phyloP scores from a whole-genome alignment of 2,329 filamentous ascomycete species.

The Venturia nashicola region DNA sequence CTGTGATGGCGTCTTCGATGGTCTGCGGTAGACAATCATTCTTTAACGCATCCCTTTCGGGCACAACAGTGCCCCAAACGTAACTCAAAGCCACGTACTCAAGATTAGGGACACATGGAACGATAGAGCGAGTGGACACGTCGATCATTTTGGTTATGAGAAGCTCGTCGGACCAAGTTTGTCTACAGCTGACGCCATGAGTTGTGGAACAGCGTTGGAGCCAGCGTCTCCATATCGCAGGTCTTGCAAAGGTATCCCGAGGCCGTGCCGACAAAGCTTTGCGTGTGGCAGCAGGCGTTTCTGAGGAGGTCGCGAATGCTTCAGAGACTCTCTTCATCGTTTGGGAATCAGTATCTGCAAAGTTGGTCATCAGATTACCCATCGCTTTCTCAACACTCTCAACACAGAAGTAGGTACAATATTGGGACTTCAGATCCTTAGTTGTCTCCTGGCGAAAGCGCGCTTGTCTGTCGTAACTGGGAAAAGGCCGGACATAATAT shows the following conservation, averaged over 20 bases:
- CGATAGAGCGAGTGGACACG: neutral
- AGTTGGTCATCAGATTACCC: neutral
- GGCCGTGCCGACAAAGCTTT: neutral
- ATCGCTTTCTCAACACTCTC: neutral
- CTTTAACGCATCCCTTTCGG: neutral
- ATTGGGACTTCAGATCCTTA: neutral
- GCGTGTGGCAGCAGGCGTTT: neutral
- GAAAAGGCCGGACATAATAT: constrained; percentile 2
- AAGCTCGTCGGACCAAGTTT: constrained; percentile 1
- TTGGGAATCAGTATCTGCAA: neutral
- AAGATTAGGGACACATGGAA: neutral
- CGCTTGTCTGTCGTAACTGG: constrained; percentile 2
- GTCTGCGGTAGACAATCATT: neutral
- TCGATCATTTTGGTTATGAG: constrained; percentile 3
- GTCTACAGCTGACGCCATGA: neutral
- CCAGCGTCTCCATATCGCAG: neutral
- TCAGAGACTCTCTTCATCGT: neutral
- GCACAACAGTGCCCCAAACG: constrained; percentile 1
- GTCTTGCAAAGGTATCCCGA: neutral
- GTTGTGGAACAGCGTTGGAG: neutral
- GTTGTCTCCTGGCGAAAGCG: neutral
- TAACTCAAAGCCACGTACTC: constrained; percentile 8
- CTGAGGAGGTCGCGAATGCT: neutral
- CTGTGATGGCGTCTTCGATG: constrained; percentile 1
- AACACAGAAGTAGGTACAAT: neutral